A percentile compares a stretch with the other conserved stretches of the same genome.
These are phyloP conservation scores for Fusarium oxysporum DNA, from an alignment of 2,329 filamentous ascomycete genomes.

Conservation along the genomic window DNA sequence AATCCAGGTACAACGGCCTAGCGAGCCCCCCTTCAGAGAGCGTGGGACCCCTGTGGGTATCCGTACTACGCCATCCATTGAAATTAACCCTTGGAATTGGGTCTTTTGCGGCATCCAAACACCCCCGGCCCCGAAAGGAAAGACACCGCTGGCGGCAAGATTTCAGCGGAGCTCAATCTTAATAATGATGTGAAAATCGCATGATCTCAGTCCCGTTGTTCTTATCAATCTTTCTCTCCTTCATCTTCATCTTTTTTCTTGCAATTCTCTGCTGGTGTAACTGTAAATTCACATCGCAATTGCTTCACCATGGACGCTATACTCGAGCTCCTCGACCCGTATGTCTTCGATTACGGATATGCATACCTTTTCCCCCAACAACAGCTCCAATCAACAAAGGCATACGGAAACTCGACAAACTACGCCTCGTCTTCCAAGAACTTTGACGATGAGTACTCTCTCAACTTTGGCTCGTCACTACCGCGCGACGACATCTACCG, in stretches of 20 bases:
- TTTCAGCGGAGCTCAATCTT: conserved; percentile 25
- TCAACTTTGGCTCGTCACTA: conserved; percentile 48
- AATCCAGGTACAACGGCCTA: conserved; percentile 37
- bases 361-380: conserved; percentile 52
- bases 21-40: conserved; percentile 4
- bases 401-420: conserved; percentile 29
- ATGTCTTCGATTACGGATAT: conserved; percentile 56
- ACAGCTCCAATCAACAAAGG: conserved; percentile 13
- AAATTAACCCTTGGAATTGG: conserved; percentile 23
- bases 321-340: conserved; percentile 56
- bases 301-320: conserved; percentile 51
- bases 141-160: conserved; percentile 19
- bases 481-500: conserved; percentile 56
- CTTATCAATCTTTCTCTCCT: conserved; percentile 21
- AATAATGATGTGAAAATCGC: conserved; percentile 28
- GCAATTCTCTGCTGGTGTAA: background rate
- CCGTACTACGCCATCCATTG: background rate
- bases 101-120: background rate
- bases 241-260: background rate
- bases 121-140: background rate
- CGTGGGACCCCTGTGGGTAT: conserved; percentile 34
- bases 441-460: conserved; percentile 31
- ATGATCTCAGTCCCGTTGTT: conserved; percentile 12
- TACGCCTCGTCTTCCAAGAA: conserved; percentile 20
- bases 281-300: background rate